Evolutionary conservation across 2,329 filamentous ascomycete genomes (phyloP).

Genomic region (Ophiocordyceps camponoti-floridani): DNA sequence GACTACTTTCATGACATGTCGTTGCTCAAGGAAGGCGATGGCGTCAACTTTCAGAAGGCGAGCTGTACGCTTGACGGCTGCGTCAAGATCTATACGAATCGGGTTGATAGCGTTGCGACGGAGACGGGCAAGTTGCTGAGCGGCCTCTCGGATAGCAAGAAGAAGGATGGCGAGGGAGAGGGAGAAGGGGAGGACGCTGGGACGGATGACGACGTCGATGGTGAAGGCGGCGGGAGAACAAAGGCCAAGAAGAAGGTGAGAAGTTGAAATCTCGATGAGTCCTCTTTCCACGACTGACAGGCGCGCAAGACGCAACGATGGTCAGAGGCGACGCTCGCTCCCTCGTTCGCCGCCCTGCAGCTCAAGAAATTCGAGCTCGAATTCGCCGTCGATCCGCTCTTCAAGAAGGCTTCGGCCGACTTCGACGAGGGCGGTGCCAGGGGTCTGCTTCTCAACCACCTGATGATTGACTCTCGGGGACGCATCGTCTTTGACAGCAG

Average conservation of each 20-base stretch:
- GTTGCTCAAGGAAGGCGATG: constrained; percentile 83
- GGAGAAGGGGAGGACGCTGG: constrained; percentile 43
- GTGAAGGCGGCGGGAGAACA: constrained; percentile 41
- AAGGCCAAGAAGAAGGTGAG: constrained; percentile 62
- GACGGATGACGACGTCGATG: constrained; percentile 43
- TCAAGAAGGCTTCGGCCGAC: constrained; percentile 96
- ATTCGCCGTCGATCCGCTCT: constrained; percentile 91
- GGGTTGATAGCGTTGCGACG: constrained; percentile 94
- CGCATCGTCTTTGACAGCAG: constrained; percentile 97
- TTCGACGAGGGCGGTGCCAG: constrained; percentile 98
- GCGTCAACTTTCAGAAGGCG: constrained; percentile 96
- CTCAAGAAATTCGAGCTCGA: constrained; percentile 97
- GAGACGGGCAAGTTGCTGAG: constrained; percentile 92
- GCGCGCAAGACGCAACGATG: constrained; percentile 45
- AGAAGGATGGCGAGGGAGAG: constrained; percentile 47
- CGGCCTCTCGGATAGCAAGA: constrained; percentile 78
- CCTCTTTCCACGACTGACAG: too few species aligned
- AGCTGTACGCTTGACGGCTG: constrained; percentile 95
- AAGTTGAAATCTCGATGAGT: too few species aligned
- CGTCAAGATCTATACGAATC: constrained; percentile 97
- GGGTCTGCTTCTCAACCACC: constrained; percentile 80
- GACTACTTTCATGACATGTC: constrained; percentile 99
- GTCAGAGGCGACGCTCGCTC: constrained; percentile 82
- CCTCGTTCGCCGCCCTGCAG: constrained; percentile 73
- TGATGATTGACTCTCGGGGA: constrained; percentile 85